Evolutionary conservation across 2,329 filamentous ascomycete species (phyloP), one percentile per base, ranked within the genome.

Genomic region (Fonsecaea monophora): DNA sequence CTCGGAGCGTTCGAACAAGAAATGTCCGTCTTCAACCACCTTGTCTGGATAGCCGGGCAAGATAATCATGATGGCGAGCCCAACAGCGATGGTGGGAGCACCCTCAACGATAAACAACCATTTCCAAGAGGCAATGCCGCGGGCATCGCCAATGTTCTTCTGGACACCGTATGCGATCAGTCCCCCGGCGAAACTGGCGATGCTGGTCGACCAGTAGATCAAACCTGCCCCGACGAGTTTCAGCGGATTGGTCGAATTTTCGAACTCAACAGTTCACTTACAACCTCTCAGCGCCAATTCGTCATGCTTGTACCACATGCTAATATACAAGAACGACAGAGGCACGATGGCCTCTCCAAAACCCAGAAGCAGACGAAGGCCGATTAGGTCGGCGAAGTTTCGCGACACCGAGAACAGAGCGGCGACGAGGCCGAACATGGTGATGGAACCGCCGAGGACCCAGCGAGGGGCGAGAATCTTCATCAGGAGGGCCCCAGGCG

Each of bases 51-150:
- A 90, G 73, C 91, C 86, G 0, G 89, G 89, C 10, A 92, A 79
- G 34, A 91, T 77, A 68, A 86, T 87, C 73, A 83, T 83, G 1
- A 87, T 82, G 0, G 75, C 71, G 6, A 87, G 74, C 8, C 89
- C 89, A 35, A 91, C 81, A 3, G 79, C 79, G 21, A 92, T 76
- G 1, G 89, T 91, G 65, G 89, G 82, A 13, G 83, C 80, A 25
- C 90, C 90, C 75, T 92, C 89, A 38, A 92, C 87, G 63, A 92
- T 87, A 78, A 91, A 91, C 0, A 90, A 78, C 85, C 85, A 89
- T 13, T 87, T 81, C 77, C 75, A 92, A 1, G 88, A 86, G 1
- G 81, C 77, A 1, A 89, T 77, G 0, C 89, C 89, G 2, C 10
- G 34, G 3, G 60, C 50, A 8, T 68, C 66, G 66, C 89, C 82